Evolutionary conservation across 2,329 filamentous ascomycete genomes (phyloP), one percentile per base, ranked within the genome.

Genomic region (Paraphoma chrysanthemicola): DNA sequence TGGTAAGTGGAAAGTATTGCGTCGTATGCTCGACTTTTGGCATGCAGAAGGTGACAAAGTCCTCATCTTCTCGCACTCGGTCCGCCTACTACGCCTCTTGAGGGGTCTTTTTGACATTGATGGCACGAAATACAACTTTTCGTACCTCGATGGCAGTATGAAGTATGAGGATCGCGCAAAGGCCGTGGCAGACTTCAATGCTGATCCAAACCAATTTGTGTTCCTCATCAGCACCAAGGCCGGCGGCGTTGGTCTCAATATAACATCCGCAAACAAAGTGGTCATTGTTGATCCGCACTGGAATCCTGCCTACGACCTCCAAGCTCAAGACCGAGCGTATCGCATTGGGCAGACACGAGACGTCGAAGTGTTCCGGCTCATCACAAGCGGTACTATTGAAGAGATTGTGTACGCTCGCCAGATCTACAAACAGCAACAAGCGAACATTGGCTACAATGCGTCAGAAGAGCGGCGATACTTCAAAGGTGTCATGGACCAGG

Each of bases 371-470:
- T 98, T 97, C 74, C 88, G 95, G 4, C 85, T 99, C 1, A 88
- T 99, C 16, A 94, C 91, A 1, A 88, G 91, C 1, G 95, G 95
- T 0, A 98, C 95, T 0, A 92, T 99, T 14, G 95, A 99, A 72
- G 95, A 99, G 76, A 95, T 97, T 51, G 92, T 98, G 7, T 99
- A 99, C 69, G 95, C 94, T 0, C 86, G 95, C 6, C 95, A 99
- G 70, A 95, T 99, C 39, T 99, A 99, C 83, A 99, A 99, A 76
- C 95, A 99, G 72, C 95, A 99, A 70, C 95, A 98, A 78, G 94
- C 95, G 28, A 98, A 97, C 70, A 98, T 99, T 56, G 95, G 92
- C 0, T 98, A 99, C 77, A 96, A 89, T 33, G 95, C 95, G 0
- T 96, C 92, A 0, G 90, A 89, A 5, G 95, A 99, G 76, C 88